A percentile compares a stretch with the other conserved stretches of the same genome.
Conservation (phyloP, 202 grass and related monocot genomes). For the Carex arenaria region DNA sequence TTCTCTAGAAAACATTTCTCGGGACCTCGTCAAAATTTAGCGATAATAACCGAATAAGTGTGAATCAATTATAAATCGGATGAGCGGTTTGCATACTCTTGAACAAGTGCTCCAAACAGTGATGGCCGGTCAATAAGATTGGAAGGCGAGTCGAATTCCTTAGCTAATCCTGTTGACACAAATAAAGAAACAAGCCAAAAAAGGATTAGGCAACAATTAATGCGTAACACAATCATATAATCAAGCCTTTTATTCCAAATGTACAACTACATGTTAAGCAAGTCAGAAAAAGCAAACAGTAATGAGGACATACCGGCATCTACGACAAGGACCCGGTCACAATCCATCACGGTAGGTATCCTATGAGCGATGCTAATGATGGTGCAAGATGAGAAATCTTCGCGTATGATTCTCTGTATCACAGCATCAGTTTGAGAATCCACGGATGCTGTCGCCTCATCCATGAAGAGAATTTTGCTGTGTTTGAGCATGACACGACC, state of each 20-base stretch:
- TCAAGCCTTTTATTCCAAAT: neutral
- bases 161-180: constrained; percentile 62
- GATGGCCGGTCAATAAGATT: constrained; percentile 79
- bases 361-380: constrained; percentile 99
- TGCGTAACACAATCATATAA: neutral
- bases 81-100: constrained; percentile 91
- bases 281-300: neutral
- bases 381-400: constrained; percentile 79
- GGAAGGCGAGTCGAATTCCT: constrained; percentile 76
- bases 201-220: neutral
- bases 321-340: constrained; percentile 74
- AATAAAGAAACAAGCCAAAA: constrained; percentile 5
- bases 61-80: constrained; percentile 45
- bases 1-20: neutral
- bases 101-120: constrained; percentile 82
- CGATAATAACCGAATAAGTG: neutral
- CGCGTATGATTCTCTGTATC: constrained; percentile 91
- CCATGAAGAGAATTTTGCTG: constrained; percentile 92
- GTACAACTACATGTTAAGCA: neutral
- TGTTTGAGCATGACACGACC: constrained; percentile 92
- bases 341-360: constrained; percentile 98
- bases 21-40: constrained; percentile 19
- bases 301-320: constrained; percentile 58
- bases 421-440: constrained; percentile 95
- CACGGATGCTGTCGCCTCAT: constrained; percentile 93